Base-by-base conservation (phyloP, 2,329 filamentous ascomycete genomes). In the Exserohilum rostratum region DNA sequence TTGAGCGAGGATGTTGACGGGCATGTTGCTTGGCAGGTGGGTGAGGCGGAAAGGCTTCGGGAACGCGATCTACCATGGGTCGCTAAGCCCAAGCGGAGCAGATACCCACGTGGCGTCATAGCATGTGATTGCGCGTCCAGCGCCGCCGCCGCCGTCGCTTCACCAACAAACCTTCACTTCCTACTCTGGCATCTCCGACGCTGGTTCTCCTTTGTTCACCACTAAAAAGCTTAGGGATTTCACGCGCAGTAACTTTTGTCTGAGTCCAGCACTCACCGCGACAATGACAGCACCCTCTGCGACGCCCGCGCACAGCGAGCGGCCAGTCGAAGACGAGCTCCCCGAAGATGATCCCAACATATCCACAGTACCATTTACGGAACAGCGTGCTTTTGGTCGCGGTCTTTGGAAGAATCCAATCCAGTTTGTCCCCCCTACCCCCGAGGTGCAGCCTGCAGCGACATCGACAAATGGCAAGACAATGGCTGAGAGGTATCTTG, bases 401-500 rank as follows among this genome's bases (percentile, higher is more conserved):
- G 85, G 86, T n/a, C 80, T 88, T 47, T 85, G 84, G 67, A 62
- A 86, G 84, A 74, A 79, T 77, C 80, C 82, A 47, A 81, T 89
- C 38, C 77, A 79, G 5, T 89, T 89, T 67, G 83, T 89, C 12
- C 78, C 82, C 17, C 80, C 84, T 17, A 75, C 77, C 5, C 47
- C 69, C 6, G 40, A 61, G 22, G 51, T 58, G 22, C 31, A 64
- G 6, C 60, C 57, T n/a, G 27, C 58, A n/a, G 43, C 58, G 38
- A 64, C 62, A 49, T 64, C 70, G 18, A 66, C 82, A 60, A 65
- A 71, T 57, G 85, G 85, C 22, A 77, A 80, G 7, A 84, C 57
- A 69, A 70, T 84, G 30, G 80, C 84, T 1, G 85, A 90, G 51
- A 75, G 85, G 40, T 91, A 91, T 64, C 81, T 90, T 22, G 84